phyloP scores from a whole-genome alignment of 164 flowering plant species.

The Pachysandra terminalis region DNA sequence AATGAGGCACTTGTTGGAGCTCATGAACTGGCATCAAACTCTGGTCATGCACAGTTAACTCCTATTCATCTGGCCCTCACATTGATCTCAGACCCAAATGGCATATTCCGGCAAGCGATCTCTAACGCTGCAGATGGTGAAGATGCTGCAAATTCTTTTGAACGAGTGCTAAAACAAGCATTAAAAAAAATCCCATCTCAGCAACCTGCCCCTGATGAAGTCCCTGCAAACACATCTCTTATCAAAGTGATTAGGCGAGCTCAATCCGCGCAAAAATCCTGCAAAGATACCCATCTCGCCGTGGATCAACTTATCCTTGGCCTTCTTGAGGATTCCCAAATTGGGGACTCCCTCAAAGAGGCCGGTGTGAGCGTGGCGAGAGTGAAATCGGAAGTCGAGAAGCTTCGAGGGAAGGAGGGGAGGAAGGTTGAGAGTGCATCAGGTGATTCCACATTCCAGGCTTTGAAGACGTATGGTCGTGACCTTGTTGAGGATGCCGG shows the following conservation, averaged over 20 bases:
- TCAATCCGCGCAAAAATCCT: constrained; percentile 60
- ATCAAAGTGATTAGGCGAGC: constrained; percentile 66
- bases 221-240: constrained; percentile 63
- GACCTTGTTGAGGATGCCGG: constrained; percentile 86
- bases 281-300: constrained; percentile 68
- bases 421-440: constrained; percentile 82
- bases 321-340: no score
- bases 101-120: constrained; percentile 66
- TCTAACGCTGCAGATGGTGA: constrained; percentile 51
- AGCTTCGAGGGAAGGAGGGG: constrained; percentile 78
- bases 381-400: constrained; percentile 77
- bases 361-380: no score
- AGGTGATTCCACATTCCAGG: constrained; percentile 77
- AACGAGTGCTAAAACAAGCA: constrained; percentile 59
- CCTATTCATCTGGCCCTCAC: constrained; percentile 66
- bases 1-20: constrained; percentile 63
- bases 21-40: constrained; percentile 52
- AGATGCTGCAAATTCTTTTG: constrained; percentile 53
- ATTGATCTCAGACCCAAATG: constrained; percentile 50
- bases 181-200: constrained; percentile 71
- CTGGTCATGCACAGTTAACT: constrained; percentile 73
- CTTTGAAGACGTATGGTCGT: constrained; percentile 77
- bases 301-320: constrained; percentile 50
- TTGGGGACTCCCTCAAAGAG: no score
- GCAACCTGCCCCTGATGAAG: constrained; percentile 64